Base-by-base conservation (phyloP, 108 stramenopile species). In the Nitzschia putrida region DNA sequence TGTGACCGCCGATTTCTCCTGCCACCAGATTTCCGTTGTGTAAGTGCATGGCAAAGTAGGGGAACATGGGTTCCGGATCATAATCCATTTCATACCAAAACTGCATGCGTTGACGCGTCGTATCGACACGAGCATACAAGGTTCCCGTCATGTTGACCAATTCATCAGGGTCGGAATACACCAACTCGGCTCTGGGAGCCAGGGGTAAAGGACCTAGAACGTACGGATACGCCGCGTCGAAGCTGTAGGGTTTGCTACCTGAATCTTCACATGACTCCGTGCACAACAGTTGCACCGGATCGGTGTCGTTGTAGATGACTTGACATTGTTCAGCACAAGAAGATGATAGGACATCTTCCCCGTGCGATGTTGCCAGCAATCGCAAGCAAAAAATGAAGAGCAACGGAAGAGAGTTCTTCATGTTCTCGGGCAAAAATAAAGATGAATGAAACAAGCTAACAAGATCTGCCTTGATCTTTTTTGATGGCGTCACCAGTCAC, bases 21-120 rank as follows among this genome's bases (percentile, higher is more conserved):
- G 55, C 55, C 21, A 24, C 24, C 24, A 56, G 23, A 25, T 56
- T 56, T 7, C 55, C 55, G 2, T 24, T 22, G 23, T 56, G 55
- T 8, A 56, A 24, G 23, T 56, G 55, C 55, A 56, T 56, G 55
- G 6, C 55, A 56, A 7, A 8, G 55, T 56, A 56, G 55, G 55
- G 55, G 55, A 56, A 56, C 21, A 56, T 22, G 24, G 55, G 55
- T 14, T 21, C 24, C 2, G 55, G 55, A 24, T 56, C 8, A 22
- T 13, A 3, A 56, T 56, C 55, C 55, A 56, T 56, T 24, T 21
- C 20, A 3, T 24, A 56, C 22, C 13, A 24, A 22, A 56, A 56
- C 24, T 56, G 55, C 55, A 56, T 56, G 3, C 24, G 20, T 22
- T 21, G n/a, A 22, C 55, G 55, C 2, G n/a, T 25, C 55, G 2